phyloP scores from a whole-genome alignment of 768 basidiomycete species.

The Panus rudis region DNA sequence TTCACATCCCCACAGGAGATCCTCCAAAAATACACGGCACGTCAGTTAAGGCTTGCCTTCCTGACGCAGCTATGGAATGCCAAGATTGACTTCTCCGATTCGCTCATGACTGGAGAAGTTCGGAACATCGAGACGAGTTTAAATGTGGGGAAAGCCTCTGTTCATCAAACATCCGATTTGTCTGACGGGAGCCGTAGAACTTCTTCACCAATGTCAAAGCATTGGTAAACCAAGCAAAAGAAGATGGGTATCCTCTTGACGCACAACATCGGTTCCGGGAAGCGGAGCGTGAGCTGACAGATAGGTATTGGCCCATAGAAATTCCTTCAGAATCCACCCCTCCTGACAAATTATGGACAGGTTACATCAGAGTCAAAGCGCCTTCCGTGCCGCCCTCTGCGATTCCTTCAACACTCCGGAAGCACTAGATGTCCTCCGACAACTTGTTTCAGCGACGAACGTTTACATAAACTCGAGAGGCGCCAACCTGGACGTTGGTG shows the following conservation, averaged over 20 bases:
- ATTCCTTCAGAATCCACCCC: not conserved
- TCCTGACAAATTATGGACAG: conserved; percentile 43
- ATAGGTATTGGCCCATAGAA: conserved; percentile 39
- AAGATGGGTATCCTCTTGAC: conserved; percentile 43
- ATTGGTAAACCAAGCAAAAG: conserved; percentile 52
- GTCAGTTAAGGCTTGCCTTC: conserved; percentile 90
- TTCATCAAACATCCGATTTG: not conserved
- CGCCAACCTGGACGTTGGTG: conserved; percentile 49
- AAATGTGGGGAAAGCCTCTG: conserved; percentile 51
- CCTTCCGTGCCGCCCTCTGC: conserved; percentile 82
- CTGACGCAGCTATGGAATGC: conserved; percentile 87
- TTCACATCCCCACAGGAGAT: conserved; percentile 89
- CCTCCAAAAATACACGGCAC: conserved; percentile 69
- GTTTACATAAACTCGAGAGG: conserved; percentile 74
- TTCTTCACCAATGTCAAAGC: conserved; percentile 90
- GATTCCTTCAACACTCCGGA: conserved; percentile 96
- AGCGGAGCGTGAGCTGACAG: conserved; percentile 61
- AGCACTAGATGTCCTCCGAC: conserved; percentile 68
- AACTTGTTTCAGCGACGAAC: conserved; percentile 80
- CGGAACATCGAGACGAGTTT: conserved; percentile 75
- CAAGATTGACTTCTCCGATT: conserved; percentile 91
- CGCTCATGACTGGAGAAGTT: conserved; percentile 84
- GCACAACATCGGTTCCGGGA: conserved; percentile 60
- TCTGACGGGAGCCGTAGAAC: conserved; percentile 47
- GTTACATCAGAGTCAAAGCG: conserved; percentile 62